Base-by-base conservation (phyloP, 148 eudicot species). In the Polygonum aviculare region DNA sequence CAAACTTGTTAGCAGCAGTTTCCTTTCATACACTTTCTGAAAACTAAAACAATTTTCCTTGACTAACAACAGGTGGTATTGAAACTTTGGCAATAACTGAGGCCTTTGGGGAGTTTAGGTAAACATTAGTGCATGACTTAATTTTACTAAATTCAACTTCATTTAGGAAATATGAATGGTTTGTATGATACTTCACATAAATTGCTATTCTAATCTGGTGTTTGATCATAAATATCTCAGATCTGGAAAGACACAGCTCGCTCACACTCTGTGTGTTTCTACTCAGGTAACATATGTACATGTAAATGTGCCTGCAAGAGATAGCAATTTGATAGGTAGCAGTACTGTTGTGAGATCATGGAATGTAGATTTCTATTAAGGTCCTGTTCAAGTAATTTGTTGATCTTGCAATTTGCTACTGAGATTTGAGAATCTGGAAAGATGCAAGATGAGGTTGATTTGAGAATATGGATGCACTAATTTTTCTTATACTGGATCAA, bases 221-320 rank as follows among this genome's bases (percentile, higher is more conserved):
- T 73, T 59, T 65, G 8, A 2, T 33, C 26, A 41, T 71, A 26
- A 41, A 41, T 45, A 18, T 31, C 63, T 76, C 89, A 95, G 98
- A 76, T 92, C 96, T 78, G 98, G 98, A 76, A 95, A 95, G 80
- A 95, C 97, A 79, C 98, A 95, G 85, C 97, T 95, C 22, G 98
- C 97, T 22, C 98, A 95, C 73, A 90, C 97, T 48, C 87, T 95
- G 19, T 92, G 98, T 57, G 98, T 95, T 80, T 65, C 97, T 14
- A 90, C 97, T 38, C 98, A 95, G 96, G 98, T 90, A 78, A 69
- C 14, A 5, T 4, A 65, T 65, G 3, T 19, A 65, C 19, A 33
- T 31, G 18, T 12, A 16, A 63, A 12, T 63, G 10, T 31, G 38
- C 69, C 11, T 63, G 16, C 69, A 33, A 14, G 2, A 39, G 41